Evolutionary conservation across 2,329 filamentous ascomycete species (phyloP), one percentile per base, ranked within the genome.

Genomic region (Pseudocercospora vitis): DNA sequence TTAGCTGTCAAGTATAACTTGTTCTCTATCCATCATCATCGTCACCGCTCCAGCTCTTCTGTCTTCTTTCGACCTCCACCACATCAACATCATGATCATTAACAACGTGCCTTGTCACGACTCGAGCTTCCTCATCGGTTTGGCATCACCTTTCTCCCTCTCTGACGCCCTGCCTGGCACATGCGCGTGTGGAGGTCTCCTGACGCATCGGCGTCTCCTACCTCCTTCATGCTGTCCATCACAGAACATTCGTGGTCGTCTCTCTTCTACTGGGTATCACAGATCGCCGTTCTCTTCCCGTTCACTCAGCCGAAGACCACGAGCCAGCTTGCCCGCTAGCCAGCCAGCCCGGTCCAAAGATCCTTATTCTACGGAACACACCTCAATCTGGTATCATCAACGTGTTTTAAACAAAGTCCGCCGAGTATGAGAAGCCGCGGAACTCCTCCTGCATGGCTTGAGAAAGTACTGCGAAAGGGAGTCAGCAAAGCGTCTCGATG

Each of bases 401-500:
- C 46, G 24, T 23, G n/a, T 28, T 55, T 78, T 73, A 91, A 58
- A 87, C 87, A 75, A 95, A 95, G 73, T 96, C 91, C 56, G 89
- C 89, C 48, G 89, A 94, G 75, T 99, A 99, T 21, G 92, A 97
- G 78, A 99, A 99, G 62, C 94, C 94, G 55, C 94, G 85, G 87
- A 99, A 99, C 73, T 99, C 91, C 77, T 99, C 94, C 77, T 99
- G 94, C 91, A 97, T 97, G 37, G 91, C 90, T 78, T 97, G 94
- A 23, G 92, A 95, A 60, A 99, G 81, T 39, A 99, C 94, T 96
- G 63, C 32, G 35, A 33, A 8, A 11, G 33, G 24, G 26, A 28
- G 58, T 70, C 60, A 70, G 64, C 61, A 29, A 26, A 7, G 19
- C 33, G 47, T 28, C 7, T 29, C 29, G n/a, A 28, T 19, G 18